Conservation (phyloP, 768 basidiomycete species). For the Dictyophora rubrovolvata region DNA sequence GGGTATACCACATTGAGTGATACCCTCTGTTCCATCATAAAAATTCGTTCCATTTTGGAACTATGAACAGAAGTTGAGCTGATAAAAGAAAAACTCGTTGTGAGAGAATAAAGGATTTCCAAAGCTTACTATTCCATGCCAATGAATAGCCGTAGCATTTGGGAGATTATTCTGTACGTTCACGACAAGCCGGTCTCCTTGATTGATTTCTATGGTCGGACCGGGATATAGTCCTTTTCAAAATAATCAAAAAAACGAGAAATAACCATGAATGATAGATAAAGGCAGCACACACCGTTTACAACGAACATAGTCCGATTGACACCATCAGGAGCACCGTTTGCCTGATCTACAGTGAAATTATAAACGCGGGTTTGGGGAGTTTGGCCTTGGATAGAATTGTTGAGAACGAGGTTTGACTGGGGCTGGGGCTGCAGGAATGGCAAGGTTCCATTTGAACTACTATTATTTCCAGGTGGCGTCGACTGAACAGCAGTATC, state of each 20-base stretch:
- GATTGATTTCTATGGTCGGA: slow-evolving; percentile 29
- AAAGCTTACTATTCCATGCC: slow-evolving; percentile 22
- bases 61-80: slow-evolving; percentile 20
- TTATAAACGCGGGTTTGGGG: slow-evolving; percentile 33
- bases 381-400: slow-evolving; percentile 2
- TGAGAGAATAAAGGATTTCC: neutral
- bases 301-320: slow-evolving; percentile 36
- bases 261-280: neutral
- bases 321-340: slow-evolving; percentile 32
- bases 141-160: slow-evolving; percentile 27
- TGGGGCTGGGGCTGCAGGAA: neutral
- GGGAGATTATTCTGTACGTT: slow-evolving; percentile 26
- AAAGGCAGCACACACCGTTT: slow-evolving; percentile 24
- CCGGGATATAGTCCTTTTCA: slow-evolving; percentile 24
- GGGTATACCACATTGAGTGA: slow-evolving; percentile 47
- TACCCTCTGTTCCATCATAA: slow-evolving; percentile 36
- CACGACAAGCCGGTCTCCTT: slow-evolving; percentile 26
- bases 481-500: neutral
- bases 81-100: neutral
- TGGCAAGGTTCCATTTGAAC: neutral
- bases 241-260: neutral
- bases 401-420: neutral
- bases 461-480: neutral
- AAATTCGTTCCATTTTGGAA: slow-evolving; percentile 36
- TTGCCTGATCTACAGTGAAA: slow-evolving; percentile 31